phyloP scores from a whole-genome alignment of 1,284 basidiomycete species.

The Inonotus hispidus region DNA sequence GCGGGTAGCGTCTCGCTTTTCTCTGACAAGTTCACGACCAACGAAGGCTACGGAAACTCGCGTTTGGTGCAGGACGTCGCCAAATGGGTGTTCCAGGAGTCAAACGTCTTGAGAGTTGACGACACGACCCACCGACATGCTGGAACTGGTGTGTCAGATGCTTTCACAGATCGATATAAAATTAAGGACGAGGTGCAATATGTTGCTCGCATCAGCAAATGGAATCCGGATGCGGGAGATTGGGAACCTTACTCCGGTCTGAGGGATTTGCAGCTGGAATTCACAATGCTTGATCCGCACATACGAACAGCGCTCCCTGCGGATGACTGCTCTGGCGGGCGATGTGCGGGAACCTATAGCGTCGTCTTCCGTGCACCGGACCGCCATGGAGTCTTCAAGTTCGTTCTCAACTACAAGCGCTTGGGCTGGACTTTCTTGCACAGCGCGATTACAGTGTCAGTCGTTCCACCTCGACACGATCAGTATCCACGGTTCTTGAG shows the following conservation, averaged over 20 bases:
- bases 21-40: slow-evolving; percentile 62
- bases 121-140: slow-evolving; percentile 68
- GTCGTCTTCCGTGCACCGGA: slow-evolving; percentile 86
- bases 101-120: slow-evolving; percentile 76
- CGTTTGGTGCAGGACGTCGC: slow-evolving; percentile 72
- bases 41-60: slow-evolving; percentile 67
- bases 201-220: slow-evolving; percentile 65
- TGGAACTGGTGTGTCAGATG: slow-evolving; percentile 37
- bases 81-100: slow-evolving; percentile 91
- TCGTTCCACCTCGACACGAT: slow-evolving; percentile 93
- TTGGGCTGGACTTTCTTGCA: slow-evolving; percentile 77
- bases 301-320: slow-evolving; percentile 69
- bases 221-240: slow-evolving; percentile 43
- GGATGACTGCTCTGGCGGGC: slow-evolving; percentile 32
- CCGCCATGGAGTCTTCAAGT: slow-evolving; percentile 97
- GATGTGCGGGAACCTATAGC: slow-evolving; percentile 59
- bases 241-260: slow-evolving; percentile 74
- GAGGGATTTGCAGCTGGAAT: slow-evolving; percentile 85
- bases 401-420: slow-evolving; percentile 84
- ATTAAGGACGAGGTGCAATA: slow-evolving; percentile 87
- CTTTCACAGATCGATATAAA: slow-evolving; percentile 67
- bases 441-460: slow-evolving; percentile 72
- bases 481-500: slow-evolving; percentile 91
- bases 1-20: slow-evolving; percentile 80
- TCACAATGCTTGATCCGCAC: slow-evolving; percentile 97